Percentiles rank a stretch among this genome's conserved stretches.
Evolutionary conservation across 2,329 filamentous ascomycete species (phyloP).

Genomic region (Pseudopyrenochaeta lycopersici): DNA sequence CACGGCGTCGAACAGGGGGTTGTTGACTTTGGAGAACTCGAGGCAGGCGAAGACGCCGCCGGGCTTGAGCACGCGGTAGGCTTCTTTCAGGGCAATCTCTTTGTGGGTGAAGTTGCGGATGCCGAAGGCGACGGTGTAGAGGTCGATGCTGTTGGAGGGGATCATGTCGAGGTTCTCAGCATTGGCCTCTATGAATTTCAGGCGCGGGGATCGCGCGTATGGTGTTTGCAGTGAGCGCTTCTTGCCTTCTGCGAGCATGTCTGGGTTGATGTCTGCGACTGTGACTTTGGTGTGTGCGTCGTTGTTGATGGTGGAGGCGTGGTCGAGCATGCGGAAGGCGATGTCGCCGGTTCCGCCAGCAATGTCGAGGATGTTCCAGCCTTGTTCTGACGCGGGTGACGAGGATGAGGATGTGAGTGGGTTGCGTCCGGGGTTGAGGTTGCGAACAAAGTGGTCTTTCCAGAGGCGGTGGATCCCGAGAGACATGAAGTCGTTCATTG

Average conservation of each 20-base stretch:
- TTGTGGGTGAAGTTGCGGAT: slow-evolving; percentile 98
- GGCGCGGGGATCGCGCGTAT: slow-evolving; percentile 63
- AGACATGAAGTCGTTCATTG: slow-evolving; percentile 99
- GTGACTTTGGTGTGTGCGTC: slow-evolving; percentile 85
- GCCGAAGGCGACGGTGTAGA: slow-evolving; percentile 97
- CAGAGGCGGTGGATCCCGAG: slow-evolving; percentile 95
- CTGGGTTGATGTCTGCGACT: slow-evolving; percentile 93
- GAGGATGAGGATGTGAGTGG: slow-evolving; percentile 53
- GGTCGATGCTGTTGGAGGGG: slow-evolving; percentile 77
- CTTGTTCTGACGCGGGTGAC: slow-evolving; percentile 39
- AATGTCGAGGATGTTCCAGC: slow-evolving; percentile 87
- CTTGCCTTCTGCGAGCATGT: slow-evolving; percentile 89
- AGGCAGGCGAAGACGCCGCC: slow-evolving; percentile 96
- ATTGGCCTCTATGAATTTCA: slow-evolving; percentile 88
- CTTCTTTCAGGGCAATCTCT: slow-evolving; percentile 80
- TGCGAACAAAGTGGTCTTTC: slow-evolving; percentile 96
- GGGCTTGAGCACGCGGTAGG: slow-evolving; percentile 87
- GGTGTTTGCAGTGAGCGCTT: slow-evolving; percentile 75
- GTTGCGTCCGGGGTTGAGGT: slow-evolving; percentile 80
- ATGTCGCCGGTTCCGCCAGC: slow-evolving; percentile 96
- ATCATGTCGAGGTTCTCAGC: slow-evolving; percentile 78
- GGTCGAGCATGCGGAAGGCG: slow-evolving; percentile 93
- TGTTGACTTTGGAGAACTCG: slow-evolving; percentile 89
- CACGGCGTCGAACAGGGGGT: slow-evolving; percentile 78
- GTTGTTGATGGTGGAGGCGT: slow-evolving; percentile 80